A percentile compares a stretch with the other conserved stretches of the same genome.
Conservation (phyloP, 345 rosid genomes). For the Trapa incisa region DNA sequence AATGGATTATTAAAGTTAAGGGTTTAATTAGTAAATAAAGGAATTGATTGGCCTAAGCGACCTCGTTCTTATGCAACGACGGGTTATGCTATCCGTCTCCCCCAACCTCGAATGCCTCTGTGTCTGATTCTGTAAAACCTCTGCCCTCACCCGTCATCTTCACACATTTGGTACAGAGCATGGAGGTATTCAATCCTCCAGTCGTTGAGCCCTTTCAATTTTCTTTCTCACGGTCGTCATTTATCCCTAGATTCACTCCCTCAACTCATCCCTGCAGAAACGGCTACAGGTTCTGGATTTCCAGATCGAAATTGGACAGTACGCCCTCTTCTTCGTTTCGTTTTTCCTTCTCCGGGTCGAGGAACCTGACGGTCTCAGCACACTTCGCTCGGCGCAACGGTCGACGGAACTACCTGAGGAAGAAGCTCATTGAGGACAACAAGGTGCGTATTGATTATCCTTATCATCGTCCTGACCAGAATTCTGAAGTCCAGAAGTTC, state of each 20-base stretch:
- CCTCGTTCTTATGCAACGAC: too few relatives aligned
- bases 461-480: slow-evolving; percentile 13
- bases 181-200: slow-evolving; percentile 23
- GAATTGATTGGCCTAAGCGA: too few relatives aligned
- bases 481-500: slow-evolving; percentile 13
- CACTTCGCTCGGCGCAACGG: slow-evolving; percentile 34
- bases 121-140: not conserved
- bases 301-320: slow-evolving; percentile 16
- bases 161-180: not conserved
- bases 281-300: slow-evolving; percentile 11
- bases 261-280: slow-evolving; percentile 13
- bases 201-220: slow-evolving; percentile 11
- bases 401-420: slow-evolving; percentile 61
- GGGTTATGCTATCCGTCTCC: too few relatives aligned
- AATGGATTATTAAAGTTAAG: too few relatives aligned
- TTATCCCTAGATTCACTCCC: slow-evolving; percentile 20
- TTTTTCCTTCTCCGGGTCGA: slow-evolving; percentile 9
- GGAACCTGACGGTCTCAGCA: slow-evolving; percentile 32
- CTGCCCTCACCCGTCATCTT: not conserved
- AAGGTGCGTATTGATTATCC: slow-evolving; percentile 37
- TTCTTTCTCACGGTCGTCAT: slow-evolving; percentile 15
- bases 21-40: too few relatives aligned
- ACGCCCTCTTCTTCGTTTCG: slow-evolving; percentile 12
- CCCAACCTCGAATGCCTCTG: too few relatives aligned
- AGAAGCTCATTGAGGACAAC: slow-evolving; percentile 40